Evolutionary conservation across 2,329 filamentous ascomycete genomes (phyloP), one percentile per base, ranked within the genome.

Genomic region (Ceratocystiopsis brevicomis): DNA sequence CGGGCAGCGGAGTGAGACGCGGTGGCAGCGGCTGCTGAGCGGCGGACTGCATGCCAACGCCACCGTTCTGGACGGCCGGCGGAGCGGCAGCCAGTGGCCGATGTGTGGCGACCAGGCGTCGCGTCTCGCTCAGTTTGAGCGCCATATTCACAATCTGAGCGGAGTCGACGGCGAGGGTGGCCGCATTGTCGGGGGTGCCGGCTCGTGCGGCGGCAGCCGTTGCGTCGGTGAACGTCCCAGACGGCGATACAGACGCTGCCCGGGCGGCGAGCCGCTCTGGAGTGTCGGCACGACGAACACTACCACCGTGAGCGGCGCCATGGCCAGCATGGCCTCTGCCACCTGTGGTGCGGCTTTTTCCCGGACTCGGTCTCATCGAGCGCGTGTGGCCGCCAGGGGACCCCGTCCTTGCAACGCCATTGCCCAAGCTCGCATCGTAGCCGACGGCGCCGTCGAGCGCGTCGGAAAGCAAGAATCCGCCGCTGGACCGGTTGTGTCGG

Each of bases 141-240:
- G 88, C 88, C 72, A 96, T 82, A 54, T 86, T 86, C 37, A 96
- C 85, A 49, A 96, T 92, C 58, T 94, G 83, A 4, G 80, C 75
- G 9, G 87, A 81, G 52, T 85, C 76, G 17, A 81, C 44, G 16
- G 40, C 16, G 6, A 38, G 38, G 34, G 13, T n/a, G 14, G 42
- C 6, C 12, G 15, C 12, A 13, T 30, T 30, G 25, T 30, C 25
- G 25, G 25, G 25, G 5, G 25, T 30, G 25, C 25, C 10, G 25
- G 25, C 2, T 30, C 25, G 25, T 30, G 25, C 25, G 2, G 17
- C 25, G 2, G 17, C 21, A 5, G n/a, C 32, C 5, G 41, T n/a
- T 16, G 32, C 19, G 25, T 10, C 15, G 38, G 35, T 9, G 34
- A 12, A 2, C 13, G 44, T 18, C 34, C 35, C 12, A n/a, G 40